phyloP scores from a whole-genome alignment of 371 early-diverging fungal species.

The Rhizopus stolonifer region DNA sequence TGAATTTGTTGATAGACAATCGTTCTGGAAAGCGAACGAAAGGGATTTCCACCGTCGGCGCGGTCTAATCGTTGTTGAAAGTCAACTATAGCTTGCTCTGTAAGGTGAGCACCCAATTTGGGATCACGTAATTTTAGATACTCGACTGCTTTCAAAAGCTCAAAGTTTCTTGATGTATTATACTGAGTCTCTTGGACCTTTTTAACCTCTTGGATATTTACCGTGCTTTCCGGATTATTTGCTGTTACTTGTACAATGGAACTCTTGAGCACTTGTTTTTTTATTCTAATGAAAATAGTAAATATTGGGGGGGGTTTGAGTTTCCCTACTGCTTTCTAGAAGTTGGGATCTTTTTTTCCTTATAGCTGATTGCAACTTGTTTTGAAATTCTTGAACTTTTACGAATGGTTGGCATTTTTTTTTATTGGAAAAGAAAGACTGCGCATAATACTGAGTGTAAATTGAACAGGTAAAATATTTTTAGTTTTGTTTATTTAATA shows the following conservation, averaged over 20 bases:
- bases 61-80: constrained; percentile 15
- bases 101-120: constrained; percentile 28
- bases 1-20: constrained; percentile 59
- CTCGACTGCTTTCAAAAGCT: constrained; percentile 17
- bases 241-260: too few relatives aligned
- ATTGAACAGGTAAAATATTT: neutral
- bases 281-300: too few relatives aligned
- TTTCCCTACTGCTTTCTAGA: neutral
- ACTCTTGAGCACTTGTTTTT: too few relatives aligned
- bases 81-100: constrained; percentile 10
- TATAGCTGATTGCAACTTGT: neutral
- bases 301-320: too few relatives aligned
- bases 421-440: neutral
- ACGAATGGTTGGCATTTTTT: neutral
- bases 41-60: constrained; percentile 22
- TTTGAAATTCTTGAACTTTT: neutral
- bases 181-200: neutral
- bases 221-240: neutral
- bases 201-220: neutral
- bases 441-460: neutral
- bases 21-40: constrained; percentile 33
- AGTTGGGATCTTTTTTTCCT: neutral
- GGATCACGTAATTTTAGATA: constrained; percentile 36
- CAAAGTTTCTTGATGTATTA: neutral
- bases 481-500: neutral